Base-by-base conservation (phyloP, 805 yeast species). In the Barnettozyma wickerhamii region DNA sequence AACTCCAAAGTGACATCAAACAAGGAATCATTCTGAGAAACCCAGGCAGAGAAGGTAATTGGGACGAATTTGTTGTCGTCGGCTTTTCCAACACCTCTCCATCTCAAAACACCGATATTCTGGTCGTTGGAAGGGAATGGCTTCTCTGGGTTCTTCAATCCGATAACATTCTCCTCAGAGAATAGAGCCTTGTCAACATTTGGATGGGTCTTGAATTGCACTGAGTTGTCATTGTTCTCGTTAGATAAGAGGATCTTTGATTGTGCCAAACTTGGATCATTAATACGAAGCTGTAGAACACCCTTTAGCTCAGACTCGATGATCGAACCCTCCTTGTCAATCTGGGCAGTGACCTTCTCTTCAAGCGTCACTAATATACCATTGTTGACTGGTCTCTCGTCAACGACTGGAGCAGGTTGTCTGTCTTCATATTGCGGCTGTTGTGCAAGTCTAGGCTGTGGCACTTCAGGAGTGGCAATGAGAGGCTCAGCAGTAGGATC, bases 191-290 rank as follows among this genome's bases (percentile, higher is more conserved):
- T 82, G 66, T 93, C 97, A 50, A 93, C 95, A 60, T 91, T 90
- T 48, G 99, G 99, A 69, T 93, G 96, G 13, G 98, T 89, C 64
- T 90, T 90, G 69, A 77, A 93, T 58, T 83, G 89, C 34, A 79
- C 48, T 67, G 77, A 62, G 29, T 69, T 62, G 13, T 72, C 64
- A 31, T 68, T 64, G 23, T 74, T 72, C 18, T 64, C 69, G 31
- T 79, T 71, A 31, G 68, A 62, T 49, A 90, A 66, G 46, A 74
- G 57, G 44, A 93, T 72, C 58, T 75, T 77, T 41, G 88, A 75
- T 51, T 74, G 75, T 12, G 95, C 79, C 49, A 81, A 71, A 30
- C 72, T 75, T n/a, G 84, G 69, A 55, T 89, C 77, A 60, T 84
- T 89, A 48, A 93, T 79, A 60, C 96, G 81, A 59, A 93, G 69